These are phyloP conservation scores for Ceratocystis lukuohia DNA, from an alignment of 2,329 filamentous ascomycete genomes.

Conservation along the genomic window DNA sequence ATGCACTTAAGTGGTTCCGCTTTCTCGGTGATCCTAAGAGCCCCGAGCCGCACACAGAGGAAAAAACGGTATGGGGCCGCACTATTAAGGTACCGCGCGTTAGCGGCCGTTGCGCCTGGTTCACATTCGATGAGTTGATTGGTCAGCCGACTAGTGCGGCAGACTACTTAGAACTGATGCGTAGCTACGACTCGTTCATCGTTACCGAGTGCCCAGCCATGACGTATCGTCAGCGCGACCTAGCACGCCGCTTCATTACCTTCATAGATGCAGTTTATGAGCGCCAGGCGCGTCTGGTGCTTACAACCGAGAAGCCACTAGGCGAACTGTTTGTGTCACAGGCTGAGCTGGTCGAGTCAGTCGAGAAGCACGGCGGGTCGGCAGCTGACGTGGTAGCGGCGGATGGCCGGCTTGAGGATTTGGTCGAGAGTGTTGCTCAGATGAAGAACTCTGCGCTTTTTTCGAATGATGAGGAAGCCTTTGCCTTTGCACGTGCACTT, in stretches of 20 bases:
- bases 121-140: constrained; percentile 86
- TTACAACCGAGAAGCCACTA: constrained; percentile 78
- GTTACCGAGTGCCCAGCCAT: constrained; percentile 86
- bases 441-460: constrained; percentile 81
- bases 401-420: constrained; percentile 63
- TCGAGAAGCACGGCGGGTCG: constrained; percentile 36
- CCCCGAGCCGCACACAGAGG: constrained; percentile 59
- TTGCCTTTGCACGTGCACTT: constrained; percentile 84
- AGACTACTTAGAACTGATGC: constrained; percentile 85
- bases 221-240: constrained; percentile 72
- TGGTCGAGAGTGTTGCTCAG: constrained; percentile 71
- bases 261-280: constrained; percentile 97
- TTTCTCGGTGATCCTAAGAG: constrained; percentile 79
- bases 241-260: constrained; percentile 87
- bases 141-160: constrained; percentile 79
- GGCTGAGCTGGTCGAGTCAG: constrained; percentile 50
- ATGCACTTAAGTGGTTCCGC: constrained; percentile 89
- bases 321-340: constrained; percentile 73
- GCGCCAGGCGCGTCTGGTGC: constrained; percentile 77
- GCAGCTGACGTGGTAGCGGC: constrained; percentile 22
- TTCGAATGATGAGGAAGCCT: constrained; percentile 87
- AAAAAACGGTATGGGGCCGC: constrained; percentile 82
- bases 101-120: constrained; percentile 77
- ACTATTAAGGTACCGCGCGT: constrained; percentile 78
- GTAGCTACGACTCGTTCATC: constrained; percentile 83